Percentiles rank a stretch among this genome's conserved stretches.
Conservation (phyloP, 2,329 filamentous ascomycete genomes). For the Xylaria sp. region DNA sequence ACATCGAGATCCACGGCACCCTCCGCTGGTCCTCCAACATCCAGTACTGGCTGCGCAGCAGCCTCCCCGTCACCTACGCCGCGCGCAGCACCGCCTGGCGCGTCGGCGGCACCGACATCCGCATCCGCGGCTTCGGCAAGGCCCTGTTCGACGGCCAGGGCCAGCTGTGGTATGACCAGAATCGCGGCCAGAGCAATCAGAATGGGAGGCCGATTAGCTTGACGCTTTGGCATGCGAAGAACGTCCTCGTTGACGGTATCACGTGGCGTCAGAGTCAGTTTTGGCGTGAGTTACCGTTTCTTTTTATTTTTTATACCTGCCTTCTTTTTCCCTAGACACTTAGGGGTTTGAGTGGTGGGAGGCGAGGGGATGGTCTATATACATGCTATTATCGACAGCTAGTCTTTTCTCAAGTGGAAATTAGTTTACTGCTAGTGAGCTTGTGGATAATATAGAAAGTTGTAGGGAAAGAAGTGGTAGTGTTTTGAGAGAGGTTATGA, state of each 20-base stretch:
- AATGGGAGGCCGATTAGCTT: constrained; percentile 57
- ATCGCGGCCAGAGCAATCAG: constrained; percentile 54
- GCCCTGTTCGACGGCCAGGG: constrained; percentile 59
- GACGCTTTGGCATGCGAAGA: constrained; percentile 58
- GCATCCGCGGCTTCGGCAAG: constrained; percentile 59
- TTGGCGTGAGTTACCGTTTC: constrained; percentile 55
- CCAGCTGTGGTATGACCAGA: constrained; percentile 58
- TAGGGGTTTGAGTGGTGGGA: constrained; percentile 37
- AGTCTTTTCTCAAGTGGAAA: no score
- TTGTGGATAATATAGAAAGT: not conserved
- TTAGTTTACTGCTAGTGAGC: not conserved
- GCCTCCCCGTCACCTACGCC: constrained; percentile 59
- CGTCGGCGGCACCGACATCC: constrained; percentile 60
- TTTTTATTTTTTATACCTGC: not conserved
- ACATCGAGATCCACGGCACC: constrained; percentile 60
- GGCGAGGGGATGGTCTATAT: not conserved
- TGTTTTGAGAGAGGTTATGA: not conserved
- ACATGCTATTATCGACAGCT: no score
- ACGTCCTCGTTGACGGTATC: constrained; percentile 57
- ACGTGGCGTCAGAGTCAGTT: constrained; percentile 60
- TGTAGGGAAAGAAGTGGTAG: not conserved
- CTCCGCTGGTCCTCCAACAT: constrained; percentile 55
- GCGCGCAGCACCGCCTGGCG: constrained; percentile 61
- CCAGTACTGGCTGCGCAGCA: constrained; percentile 61
- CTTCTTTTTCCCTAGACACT: not conserved